Percentiles rank a stretch among this genome's conserved stretches.
These are phyloP conservation scores for Saturnispora hagleri DNA, from an alignment of 805 yeast species.

Conservation along the genomic window DNA sequence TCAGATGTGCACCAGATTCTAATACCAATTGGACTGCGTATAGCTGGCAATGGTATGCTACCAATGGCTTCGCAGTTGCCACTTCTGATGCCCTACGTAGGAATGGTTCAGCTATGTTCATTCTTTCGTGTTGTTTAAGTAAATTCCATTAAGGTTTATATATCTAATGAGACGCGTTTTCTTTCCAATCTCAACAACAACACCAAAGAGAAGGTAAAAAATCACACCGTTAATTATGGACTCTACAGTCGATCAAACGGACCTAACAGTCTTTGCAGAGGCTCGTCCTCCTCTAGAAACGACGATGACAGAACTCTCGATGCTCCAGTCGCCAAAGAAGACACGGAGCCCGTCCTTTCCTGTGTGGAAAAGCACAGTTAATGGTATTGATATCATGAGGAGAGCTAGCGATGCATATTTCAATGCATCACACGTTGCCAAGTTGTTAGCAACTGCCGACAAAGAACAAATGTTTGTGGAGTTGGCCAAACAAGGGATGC, in stretches of 20 bases:
- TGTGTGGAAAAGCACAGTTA: constrained; percentile 50
- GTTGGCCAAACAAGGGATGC: constrained; percentile 34
- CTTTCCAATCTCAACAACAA: not conserved
- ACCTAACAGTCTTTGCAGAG: not conserved
- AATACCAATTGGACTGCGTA: constrained; percentile 71
- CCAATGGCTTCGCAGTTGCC: constrained; percentile 47
- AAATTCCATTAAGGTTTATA: not conserved
- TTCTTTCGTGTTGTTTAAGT: not conserved
- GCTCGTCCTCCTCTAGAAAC: not conserved
- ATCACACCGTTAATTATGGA: not conserved
- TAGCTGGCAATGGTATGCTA: constrained; percentile 63
- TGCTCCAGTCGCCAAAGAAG: not conserved
- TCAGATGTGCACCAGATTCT: constrained; percentile 46
- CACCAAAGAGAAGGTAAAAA: not conserved
- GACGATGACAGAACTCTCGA: not conserved
- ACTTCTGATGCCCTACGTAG: constrained; percentile 52
- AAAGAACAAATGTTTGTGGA: not conserved
- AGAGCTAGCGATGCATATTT: constrained; percentile 54
- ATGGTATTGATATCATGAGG: constrained; percentile 59
- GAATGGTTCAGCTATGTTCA: constrained; percentile 35
- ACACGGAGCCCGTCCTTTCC: constrained; percentile 28
- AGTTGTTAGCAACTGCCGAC: constrained; percentile 40
- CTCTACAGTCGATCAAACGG: constrained; percentile 3
- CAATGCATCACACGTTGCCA: constrained; percentile 65
- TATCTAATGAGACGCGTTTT: not conserved